A percentile compares a stretch with the other conserved stretches of the same genome.
These are phyloP conservation scores for Lepiota venenata DNA, from an alignment of 768 basidiomycete species.

Conservation along the genomic window DNA sequence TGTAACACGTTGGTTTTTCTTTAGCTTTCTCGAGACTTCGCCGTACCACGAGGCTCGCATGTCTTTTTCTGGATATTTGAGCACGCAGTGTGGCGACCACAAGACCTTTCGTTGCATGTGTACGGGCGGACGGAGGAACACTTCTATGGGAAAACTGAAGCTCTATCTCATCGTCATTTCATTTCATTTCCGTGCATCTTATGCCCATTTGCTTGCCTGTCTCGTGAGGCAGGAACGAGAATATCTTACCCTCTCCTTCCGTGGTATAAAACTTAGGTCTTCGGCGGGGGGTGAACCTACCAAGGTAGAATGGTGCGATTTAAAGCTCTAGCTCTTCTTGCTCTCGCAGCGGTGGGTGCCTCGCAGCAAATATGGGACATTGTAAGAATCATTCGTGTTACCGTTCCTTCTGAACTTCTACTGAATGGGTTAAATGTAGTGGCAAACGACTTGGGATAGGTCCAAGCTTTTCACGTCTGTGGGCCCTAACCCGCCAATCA, in stretches of 20 bases:
- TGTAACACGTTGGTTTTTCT: background rate
- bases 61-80: background rate
- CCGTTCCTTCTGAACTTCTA: slow-evolving; percentile 1
- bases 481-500: slow-evolving; percentile 45
- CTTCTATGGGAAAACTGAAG: background rate
- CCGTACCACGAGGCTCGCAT: background rate
- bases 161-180: background rate
- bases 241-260: no score
- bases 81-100: background rate
- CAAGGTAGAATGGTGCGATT: background rate
- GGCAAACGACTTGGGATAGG: slow-evolving; percentile 58
- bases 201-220: no score
- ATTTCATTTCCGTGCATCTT: background rate
- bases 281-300: background rate
- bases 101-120: background rate
- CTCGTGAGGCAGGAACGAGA: no score
- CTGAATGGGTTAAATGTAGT: slow-evolving; percentile 30
- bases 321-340: background rate
- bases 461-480: slow-evolving; percentile 49
- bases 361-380: slow-evolving; percentile 57
- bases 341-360: slow-evolving; percentile 15
- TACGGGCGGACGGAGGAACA: background rate
- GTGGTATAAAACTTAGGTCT: no score
- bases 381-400: slow-evolving; percentile 30
- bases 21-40: no score